Evolutionary conservation across 2,329 filamentous ascomycete species (phyloP).

Genomic region (Apiospora marii): DNA sequence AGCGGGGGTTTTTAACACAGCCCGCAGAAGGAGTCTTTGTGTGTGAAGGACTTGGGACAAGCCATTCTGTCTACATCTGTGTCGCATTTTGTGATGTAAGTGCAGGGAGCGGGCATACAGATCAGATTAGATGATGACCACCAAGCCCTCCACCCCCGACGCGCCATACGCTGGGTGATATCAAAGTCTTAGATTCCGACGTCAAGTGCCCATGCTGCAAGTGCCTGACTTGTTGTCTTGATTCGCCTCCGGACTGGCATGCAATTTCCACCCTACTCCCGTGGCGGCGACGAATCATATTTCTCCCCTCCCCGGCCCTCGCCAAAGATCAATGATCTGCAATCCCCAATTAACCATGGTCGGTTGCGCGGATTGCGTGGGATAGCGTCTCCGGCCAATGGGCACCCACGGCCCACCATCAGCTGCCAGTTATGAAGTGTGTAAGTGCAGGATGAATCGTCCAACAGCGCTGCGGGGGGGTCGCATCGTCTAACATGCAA

Average conservation of each 20-base stretch:
- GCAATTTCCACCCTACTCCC: slow-evolving; percentile 9
- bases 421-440: background rate
- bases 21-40: background rate
- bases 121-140: slow-evolving; percentile 1
- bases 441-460: background rate
- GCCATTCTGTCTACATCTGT: background rate
- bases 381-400: background rate
- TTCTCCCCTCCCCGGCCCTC: background rate
- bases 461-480: slow-evolving; percentile 5
- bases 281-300: slow-evolving; percentile 10
- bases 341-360: background rate
- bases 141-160: background rate
- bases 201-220: background rate
- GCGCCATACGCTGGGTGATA: background rate
- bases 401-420: background rate
- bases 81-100: background rate
- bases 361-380: background rate
- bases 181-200: background rate
- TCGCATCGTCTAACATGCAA: background rate
- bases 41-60: background rate
- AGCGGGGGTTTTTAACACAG: background rate
- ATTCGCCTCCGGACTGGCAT: slow-evolving; percentile 12
- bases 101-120: background rate
- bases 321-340: background rate
- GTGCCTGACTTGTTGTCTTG: slow-evolving; percentile 7